Conservation (phyloP, 2,329 filamentous ascomycete species). For the Chaetomium sp. region DNA sequence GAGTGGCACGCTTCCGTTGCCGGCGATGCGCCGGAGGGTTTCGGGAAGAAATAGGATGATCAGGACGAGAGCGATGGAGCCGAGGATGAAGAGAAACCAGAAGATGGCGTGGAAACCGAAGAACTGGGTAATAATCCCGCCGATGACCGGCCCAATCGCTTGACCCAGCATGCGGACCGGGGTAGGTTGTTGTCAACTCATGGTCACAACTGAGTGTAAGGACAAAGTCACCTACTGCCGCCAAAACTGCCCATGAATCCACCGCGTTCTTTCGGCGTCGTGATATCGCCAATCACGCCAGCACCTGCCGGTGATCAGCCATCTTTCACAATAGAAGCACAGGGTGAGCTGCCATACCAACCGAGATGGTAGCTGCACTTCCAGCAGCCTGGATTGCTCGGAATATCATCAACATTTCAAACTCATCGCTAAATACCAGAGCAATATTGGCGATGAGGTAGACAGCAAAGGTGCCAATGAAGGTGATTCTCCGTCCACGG, state of each 20-base stretch:
- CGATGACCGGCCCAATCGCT: conserved; percentile 1
- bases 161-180: conserved; percentile 4
- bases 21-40: conserved; percentile 2
- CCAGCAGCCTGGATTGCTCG: not conserved
- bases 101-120: conserved; percentile 5
- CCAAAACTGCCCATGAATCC: conserved; percentile 3
- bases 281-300: conserved; percentile 4
- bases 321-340: not conserved
- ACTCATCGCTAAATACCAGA: not conserved
- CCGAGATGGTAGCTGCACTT: not conserved
- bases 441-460: conserved; percentile 1
- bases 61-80: not conserved
- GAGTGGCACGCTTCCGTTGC: conserved; percentile 1
- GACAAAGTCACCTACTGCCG: not conserved
- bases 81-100: conserved; percentile 1
- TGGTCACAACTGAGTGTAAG: not conserved
- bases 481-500: not conserved
- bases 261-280: not conserved
- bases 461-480: not conserved
- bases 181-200: not conserved
- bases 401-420: conserved; percentile 2
- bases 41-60: not conserved
- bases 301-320: not conserved
- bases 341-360: not conserved
- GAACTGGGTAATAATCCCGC: not conserved